Evolutionary conservation across 768 basidiomycete species (phyloP).

Genomic region (Boletus sp.): DNA sequence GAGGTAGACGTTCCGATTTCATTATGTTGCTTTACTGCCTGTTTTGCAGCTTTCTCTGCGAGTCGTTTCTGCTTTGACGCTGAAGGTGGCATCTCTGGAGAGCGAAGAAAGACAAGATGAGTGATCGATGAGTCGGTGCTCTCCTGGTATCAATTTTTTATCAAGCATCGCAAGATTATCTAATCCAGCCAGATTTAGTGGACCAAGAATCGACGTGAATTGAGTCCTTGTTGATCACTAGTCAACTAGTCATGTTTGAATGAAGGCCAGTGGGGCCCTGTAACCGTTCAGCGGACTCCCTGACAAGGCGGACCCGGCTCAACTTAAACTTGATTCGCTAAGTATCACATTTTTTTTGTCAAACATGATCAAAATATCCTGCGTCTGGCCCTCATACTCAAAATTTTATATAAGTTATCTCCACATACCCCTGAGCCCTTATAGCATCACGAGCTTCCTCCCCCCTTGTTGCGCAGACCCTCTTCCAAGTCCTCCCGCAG

Average conservation of each 20-base stretch:
- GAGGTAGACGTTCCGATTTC: conserved; percentile 50
- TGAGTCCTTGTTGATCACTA: too few relatives aligned
- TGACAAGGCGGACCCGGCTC: neutral
- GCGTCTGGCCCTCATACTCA: too few relatives aligned
- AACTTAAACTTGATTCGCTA: neutral
- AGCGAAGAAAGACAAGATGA: conserved; percentile 11
- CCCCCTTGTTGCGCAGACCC: too few relatives aligned
- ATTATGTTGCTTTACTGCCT: conserved; percentile 54
- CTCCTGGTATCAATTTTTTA: conserved; percentile 16
- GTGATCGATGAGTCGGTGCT: conserved; percentile 28
- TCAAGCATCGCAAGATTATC: conserved; percentile 25
- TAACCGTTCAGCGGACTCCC: too few relatives aligned
- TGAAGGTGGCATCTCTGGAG: conserved; percentile 63
- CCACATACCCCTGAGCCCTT: too few relatives aligned
- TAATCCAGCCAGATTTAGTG: conserved; percentile 21
- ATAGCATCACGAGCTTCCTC: too few relatives aligned
- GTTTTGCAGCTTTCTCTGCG: conserved; percentile 90
- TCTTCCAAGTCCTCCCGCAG: too few relatives aligned
- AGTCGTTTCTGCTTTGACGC: conserved; percentile 90
- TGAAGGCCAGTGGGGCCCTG: too few relatives aligned
- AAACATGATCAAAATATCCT: neutral
- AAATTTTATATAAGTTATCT: too few relatives aligned
- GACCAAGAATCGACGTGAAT: neutral
- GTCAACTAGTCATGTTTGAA: neutral
- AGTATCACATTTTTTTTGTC: neutral